phyloP scores from a whole-genome alignment of 305 asterid genomes.

The Fraxinus sp. region DNA sequence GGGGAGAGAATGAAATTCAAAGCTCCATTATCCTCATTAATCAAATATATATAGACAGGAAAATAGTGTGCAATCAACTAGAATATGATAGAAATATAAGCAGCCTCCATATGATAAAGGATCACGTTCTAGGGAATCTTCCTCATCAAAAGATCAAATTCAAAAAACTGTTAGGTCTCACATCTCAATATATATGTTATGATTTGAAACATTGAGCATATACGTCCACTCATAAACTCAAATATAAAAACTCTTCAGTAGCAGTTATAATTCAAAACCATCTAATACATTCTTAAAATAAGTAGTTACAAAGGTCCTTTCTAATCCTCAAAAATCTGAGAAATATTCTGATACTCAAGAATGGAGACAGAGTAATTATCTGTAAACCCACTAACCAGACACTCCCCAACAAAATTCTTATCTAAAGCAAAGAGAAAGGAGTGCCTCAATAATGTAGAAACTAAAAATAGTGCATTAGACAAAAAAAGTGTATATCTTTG shows the following conservation, averaged over 20 bases:
- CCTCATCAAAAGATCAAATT: background rate
- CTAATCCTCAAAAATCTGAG: background rate
- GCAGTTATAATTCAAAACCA: background rate
- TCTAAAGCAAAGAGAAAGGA: background rate
- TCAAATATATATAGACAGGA: background rate
- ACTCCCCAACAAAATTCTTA: background rate
- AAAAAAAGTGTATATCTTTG: background rate
- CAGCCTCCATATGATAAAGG: background rate
- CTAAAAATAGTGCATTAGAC: background rate
- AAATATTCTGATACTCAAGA: constrained; percentile 2
- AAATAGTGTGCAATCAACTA: background rate
- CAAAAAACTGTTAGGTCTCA: background rate
- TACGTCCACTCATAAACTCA: background rate
- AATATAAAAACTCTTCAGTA: background rate
- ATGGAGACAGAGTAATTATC: background rate
- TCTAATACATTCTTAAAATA: constrained; percentile 2
- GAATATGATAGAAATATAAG: constrained; percentile 1
- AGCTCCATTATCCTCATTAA: background rate
- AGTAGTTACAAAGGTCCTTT: background rate
- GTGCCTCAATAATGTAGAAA: background rate
- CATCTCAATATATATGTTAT: background rate
- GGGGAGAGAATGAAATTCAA: constrained; percentile 9
- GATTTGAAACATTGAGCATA: background rate
- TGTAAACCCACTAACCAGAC: constrained; percentile 10
- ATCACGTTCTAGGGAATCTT: background rate